Evolutionary conservation across 2,329 filamentous ascomycete species (phyloP).

Genomic region (Talaromyces verruculosus): DNA sequence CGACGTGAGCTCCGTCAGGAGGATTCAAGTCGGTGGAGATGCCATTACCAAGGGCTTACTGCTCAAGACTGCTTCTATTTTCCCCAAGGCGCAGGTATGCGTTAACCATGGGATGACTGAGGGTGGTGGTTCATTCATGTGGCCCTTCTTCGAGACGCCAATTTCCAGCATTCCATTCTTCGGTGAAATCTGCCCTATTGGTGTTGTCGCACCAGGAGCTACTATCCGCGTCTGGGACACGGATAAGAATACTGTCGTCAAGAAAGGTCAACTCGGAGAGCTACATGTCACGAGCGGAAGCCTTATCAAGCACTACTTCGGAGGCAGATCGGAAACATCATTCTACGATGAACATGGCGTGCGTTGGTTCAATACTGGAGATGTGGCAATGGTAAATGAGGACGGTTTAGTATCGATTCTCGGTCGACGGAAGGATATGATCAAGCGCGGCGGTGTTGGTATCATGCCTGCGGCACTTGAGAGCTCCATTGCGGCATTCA

Average conservation of each 20-base stretch:
- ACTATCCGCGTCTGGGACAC: background rate
- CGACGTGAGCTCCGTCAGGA: background rate
- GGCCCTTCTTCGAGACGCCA: background rate
- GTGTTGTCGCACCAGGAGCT: conserved; percentile 4
- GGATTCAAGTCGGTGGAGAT: conserved; percentile 2
- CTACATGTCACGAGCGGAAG: conserved; percentile 5
- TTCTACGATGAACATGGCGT: background rate
- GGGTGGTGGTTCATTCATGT: background rate
- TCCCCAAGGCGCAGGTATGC: background rate
- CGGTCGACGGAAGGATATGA: conserved; percentile 4
- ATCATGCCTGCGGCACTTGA: conserved; percentile 9
- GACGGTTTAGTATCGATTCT: background rate
- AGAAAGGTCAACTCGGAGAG: background rate
- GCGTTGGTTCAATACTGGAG: conserved; percentile 7
- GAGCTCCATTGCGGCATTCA: background rate
- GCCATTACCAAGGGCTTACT: background rate
- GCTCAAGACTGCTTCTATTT: background rate
- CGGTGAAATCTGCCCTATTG: conserved; percentile 1
- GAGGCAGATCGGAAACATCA: background rate
- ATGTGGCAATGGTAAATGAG: background rate
- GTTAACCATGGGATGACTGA: conserved; percentile 9
- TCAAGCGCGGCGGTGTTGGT: conserved; percentile 1
- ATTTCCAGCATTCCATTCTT: conserved; percentile 7
- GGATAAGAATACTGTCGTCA: background rate
- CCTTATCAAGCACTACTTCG: background rate